phyloP scores from a whole-genome alignment of 1,139 yeast species.

The Eremothecium gossypii region DNA sequence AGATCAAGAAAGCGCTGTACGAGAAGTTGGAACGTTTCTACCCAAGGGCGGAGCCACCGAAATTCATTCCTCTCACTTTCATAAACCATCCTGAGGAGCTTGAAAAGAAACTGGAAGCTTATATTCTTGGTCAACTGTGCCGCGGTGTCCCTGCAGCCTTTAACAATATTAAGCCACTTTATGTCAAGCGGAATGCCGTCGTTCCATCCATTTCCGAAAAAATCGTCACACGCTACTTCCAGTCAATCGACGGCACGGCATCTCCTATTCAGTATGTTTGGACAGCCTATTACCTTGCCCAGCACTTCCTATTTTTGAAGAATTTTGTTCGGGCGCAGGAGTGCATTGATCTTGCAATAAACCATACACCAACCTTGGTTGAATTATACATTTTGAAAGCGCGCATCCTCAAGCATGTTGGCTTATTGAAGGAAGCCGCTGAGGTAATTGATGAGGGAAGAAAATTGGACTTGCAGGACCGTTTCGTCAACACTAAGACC shows the following conservation, averaged over 20 bases:
- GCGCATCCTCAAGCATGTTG: constrained; percentile 64
- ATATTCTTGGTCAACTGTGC: constrained; percentile 52
- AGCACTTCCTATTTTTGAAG: constrained; percentile 56
- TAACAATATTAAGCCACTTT: constrained; percentile 74
- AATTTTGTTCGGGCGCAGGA: constrained; percentile 45
- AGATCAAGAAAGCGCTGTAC: constrained; percentile 47
- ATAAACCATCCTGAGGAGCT: constrained; percentile 47
- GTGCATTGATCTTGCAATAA: constrained; percentile 54
- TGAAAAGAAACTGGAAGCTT: constrained; percentile 38
- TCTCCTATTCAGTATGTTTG: constrained; percentile 57
- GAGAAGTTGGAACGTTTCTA: constrained; percentile 56
- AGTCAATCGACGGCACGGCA: constrained; percentile 20
- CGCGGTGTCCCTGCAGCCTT: constrained; percentile 90
- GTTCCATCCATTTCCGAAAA: constrained; percentile 38
- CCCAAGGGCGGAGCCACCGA: constrained; percentile 79
- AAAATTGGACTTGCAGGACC: constrained; percentile 71
- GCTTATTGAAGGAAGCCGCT: constrained; percentile 53
- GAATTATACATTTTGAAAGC: constrained; percentile 79
- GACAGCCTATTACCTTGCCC: constrained; percentile 75
- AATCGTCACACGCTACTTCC: constrained; percentile 44
- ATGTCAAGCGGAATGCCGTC: constrained; percentile 35
- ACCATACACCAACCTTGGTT: constrained; percentile 72
- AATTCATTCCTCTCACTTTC: constrained; percentile 67
- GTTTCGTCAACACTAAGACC: constrained; percentile 83
- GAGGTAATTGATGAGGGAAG: constrained; percentile 64